Evolutionary conservation across 306 rosid genomes (phyloP), one percentile per base, ranked within the genome.

Genomic region (Castanea crenata): DNA sequence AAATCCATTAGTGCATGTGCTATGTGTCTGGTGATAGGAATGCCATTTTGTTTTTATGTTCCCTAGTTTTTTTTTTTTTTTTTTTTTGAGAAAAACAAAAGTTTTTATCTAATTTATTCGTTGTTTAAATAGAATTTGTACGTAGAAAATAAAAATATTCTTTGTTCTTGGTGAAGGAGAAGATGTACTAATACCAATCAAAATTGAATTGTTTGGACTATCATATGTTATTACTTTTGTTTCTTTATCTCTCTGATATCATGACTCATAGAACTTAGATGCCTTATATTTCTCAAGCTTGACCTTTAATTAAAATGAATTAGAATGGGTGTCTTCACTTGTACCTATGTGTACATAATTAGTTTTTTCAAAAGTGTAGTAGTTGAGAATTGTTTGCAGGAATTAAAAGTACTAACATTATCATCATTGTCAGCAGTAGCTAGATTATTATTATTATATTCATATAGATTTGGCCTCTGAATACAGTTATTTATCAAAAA

Each of bases 371-470:
- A 20, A 16, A 35, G 16, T 55, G 15, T 21, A 67, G 71, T 81
- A 14, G 78, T 78, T 74, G 49, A 49, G 41, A 15, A 29, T 61
- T 25, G 4, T 25, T 25, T 55, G 23, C 63, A 15, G 10, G 27
- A 38, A 25, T 29, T 55, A 57, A 44, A 56, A 63, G 55, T 64
- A 44, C 18, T 34, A 13, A 71, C 7, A 21, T n/a, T 13, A 69
- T 44, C 67, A 38, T 23, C 69, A 55, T 44, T 63, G 29, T 15
- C 59, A 49, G 79, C 78, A 16, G 51, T 12, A 70, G 31, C 78
- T 55, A 62, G 71, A 51, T 55, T 54, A 72, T 71, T 41, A 72
- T 71, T 41, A 38, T 29, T 61, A 23, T 23, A 46, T 34, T 20
- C 67, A 57, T 55, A 0, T 34, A 19, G 41, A 51, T 38, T 74